Evolutionary conservation across 306 rosid species (phyloP), one percentile per base, ranked within the genome.

Genomic region (Corylus heterophylla): DNA sequence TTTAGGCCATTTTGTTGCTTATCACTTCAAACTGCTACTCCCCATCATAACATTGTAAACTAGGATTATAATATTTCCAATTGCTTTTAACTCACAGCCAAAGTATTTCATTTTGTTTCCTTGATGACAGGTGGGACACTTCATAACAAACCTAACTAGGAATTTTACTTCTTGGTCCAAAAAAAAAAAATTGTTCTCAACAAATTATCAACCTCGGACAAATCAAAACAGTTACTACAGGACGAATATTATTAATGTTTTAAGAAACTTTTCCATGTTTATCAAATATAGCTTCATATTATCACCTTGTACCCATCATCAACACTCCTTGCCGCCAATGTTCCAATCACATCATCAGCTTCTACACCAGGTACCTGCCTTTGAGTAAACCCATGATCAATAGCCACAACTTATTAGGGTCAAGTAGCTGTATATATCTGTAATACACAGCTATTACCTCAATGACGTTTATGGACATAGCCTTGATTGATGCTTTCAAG

Each of bases 311-410:
- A 92, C 76, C 98, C 97, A 71, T 87, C 88, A 86, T 88, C 87
- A 76, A 91, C 93, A 76, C 95, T 95, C 79, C 92, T 87, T 59
- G 85, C 74, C 61, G 98, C 95, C 87, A 95, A 91, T 35, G 98
- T 95, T 85, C 98, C 98, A 79, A 95, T 92, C 80, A 95, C 98
- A 88, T 95, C 97, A 84, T 95, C 98, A 66, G 98, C 98, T 86
- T 95, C 98, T 76, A 95, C 97, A 73, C 98, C 98, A 20, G 98
- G 96, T 73, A 95, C 98, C 97, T 92, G 90, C 71, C 73, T 78
- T 83, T 69, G 47, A 83, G 81, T 79, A 75, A 73, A 67, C 63
- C 81, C 69, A 70, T 44, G 64, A 80, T 74, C 79, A 82, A 45
- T 58, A 77, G 75, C n/a, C 72, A 59, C 35, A 54, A 64, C 67